Percentiles rank a stretch among this genome's conserved stretches.
Conservation (phyloP, 23 red algal genomes). For the Chondrus crispus region DNA sequence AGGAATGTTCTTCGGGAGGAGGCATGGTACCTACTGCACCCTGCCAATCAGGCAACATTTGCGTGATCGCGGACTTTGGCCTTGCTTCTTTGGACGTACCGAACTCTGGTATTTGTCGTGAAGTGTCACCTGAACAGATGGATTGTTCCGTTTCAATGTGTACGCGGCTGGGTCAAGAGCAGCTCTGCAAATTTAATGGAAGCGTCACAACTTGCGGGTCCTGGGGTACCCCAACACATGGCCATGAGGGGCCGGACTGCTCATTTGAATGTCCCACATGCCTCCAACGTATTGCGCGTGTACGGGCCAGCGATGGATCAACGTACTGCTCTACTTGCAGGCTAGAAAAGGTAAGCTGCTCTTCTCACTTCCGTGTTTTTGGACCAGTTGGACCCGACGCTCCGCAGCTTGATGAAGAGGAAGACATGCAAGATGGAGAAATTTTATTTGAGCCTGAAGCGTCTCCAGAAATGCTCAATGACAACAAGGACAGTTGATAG, state of each 20-base stretch:
- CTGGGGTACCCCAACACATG: not conserved
- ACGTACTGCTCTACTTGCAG: not conserved
- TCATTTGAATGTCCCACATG: not conserved
- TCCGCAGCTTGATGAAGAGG: too few species aligned
- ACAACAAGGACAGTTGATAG: too few species aligned
- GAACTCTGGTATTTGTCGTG: slow-evolving; percentile 2
- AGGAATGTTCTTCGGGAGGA: too few species aligned
- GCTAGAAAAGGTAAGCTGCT: not conserved
- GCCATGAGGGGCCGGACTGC: not conserved
- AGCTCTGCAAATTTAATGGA: too few species aligned
- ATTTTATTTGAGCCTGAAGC: too few species aligned
- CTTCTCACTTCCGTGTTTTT: not conserved
- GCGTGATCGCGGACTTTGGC: slow-evolving; percentile 8
- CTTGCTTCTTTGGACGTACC: slow-evolving; percentile 14
- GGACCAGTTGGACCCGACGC: not conserved
- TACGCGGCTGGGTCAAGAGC: too few species aligned
- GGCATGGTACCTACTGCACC: not conserved
- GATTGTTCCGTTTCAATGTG: too few species aligned
- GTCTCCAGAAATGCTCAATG: too few species aligned
- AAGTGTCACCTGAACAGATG: too few species aligned
- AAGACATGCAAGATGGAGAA: too few species aligned
- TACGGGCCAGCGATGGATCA: not conserved
- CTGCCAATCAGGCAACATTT: not conserved
- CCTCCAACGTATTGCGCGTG: too few species aligned
- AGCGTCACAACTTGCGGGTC: slow-evolving; percentile 10